Conservation (phyloP, 768 basidiomycete genomes). For the Amylocystis lapponica region DNA sequence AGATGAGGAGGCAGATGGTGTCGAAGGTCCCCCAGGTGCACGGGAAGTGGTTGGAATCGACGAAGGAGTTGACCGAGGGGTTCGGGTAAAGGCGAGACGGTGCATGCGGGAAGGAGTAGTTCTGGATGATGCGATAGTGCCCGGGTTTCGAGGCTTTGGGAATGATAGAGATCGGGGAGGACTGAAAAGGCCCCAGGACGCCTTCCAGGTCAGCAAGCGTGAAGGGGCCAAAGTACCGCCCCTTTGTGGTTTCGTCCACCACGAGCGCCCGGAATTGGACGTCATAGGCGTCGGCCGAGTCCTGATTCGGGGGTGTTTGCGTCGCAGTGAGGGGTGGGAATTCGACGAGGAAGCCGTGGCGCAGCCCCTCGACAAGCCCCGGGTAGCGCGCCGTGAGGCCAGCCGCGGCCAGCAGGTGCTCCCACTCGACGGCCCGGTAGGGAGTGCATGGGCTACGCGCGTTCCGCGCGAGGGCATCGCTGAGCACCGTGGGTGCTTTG, state of each 20-base stretch:
- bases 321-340: neutral
- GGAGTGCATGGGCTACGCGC: neutral
- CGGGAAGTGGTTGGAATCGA: constrained; percentile 32
- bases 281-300: neutral
- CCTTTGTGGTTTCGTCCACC: neutral
- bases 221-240: constrained; percentile 3
- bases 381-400: neutral
- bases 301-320: neutral
- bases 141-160: constrained; percentile 22
- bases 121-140: constrained; percentile 23
- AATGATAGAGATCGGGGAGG: constrained; percentile 22
- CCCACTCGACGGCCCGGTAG: neutral
- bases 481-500: neutral
- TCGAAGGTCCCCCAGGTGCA: constrained; percentile 42
- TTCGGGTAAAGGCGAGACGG: no score
- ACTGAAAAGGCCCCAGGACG: constrained; percentile 25
- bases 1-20: constrained; percentile 24
- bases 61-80: neutral
- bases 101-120: constrained; percentile 28
- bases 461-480: neutral
- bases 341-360: neutral
- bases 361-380: neutral
- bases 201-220: constrained; percentile 5
- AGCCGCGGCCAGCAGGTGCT: neutral
- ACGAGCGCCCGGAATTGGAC: neutral